Conservation (phyloP, 768 basidiomycete species). For the Pulveroboletus sp. region DNA sequence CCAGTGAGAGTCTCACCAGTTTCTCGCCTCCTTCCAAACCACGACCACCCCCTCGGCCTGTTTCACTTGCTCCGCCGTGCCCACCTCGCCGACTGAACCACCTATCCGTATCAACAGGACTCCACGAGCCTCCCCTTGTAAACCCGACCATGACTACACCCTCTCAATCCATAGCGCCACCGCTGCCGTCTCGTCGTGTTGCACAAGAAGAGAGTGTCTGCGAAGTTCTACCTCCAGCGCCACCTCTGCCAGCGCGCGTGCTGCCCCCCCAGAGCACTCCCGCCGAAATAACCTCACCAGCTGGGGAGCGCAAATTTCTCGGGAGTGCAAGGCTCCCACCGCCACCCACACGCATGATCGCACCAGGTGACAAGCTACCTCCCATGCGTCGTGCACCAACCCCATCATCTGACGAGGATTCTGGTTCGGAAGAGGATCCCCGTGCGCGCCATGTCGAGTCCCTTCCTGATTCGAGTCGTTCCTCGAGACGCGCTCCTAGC, state of each 20-base stretch:
- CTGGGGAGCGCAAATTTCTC: conserved; percentile 24
- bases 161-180: conserved; percentile 26
- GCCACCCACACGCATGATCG: conserved; percentile 73
- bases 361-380: conserved; percentile 63
- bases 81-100: conserved; percentile 17
- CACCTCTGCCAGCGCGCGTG: conserved; percentile 37
- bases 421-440: conserved; percentile 57
- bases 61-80: conserved; percentile 16
- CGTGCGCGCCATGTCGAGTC: conserved; percentile 42
- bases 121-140: not conserved
- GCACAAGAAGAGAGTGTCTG: conserved; percentile 6
- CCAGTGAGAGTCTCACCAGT: conserved; percentile 16
- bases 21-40: conserved; percentile 12
- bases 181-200: conserved; percentile 38
- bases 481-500: conserved; percentile 51
- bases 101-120: not conserved
- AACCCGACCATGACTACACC: conserved; percentile 6
- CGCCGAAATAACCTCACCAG: conserved; percentile 20
- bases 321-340: conserved; percentile 50
- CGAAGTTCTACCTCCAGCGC: conserved; percentile 10
- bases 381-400: conserved; percentile 46
- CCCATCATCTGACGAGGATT: conserved; percentile 48
- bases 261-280: not conserved
- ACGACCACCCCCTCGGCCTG: conserved; percentile 22
- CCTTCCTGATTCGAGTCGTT: conserved; percentile 64